Base-by-base conservation (phyloP, 139 green algal genomes). In the Desmodesmus armatus region DNA sequence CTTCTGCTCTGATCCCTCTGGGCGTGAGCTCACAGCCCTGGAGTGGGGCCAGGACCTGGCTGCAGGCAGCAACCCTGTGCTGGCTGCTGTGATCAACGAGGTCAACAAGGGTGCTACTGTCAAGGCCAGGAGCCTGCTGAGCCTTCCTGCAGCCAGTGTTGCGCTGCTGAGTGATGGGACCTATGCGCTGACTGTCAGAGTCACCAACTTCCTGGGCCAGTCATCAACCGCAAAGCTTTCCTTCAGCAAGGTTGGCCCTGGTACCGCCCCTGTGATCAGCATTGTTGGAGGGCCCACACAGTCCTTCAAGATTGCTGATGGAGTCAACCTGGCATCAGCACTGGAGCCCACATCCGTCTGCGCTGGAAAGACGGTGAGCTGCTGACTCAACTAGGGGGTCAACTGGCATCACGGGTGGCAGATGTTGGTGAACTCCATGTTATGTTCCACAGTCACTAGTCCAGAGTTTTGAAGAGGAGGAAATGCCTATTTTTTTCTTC, bases 241-340 rank as follows among this genome's bases (percentile, higher is more conserved):
- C 1, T 80, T 80, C n/a, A 11, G 27, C 1, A 80, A 80, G 49
- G 15, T 40, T 5, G 31, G 31, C 9, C 19, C 29, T 80, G 73
- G 73, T 6, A 49, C 17, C 9, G 73, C 35, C 0, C 73, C 73
- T 51, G 49, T 80, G 47, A 21, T 80, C 73, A 80, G 73, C 29
- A 63, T 80, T 9, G 29, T 80, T 17, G 73, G 73, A n/a, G 73
- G 35, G 35, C 11, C 21, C 23, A 31, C 33, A 5, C 73, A 80
- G 73, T 5, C 29, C 17, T 80, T 80, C 49, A 69, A 80, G 73
- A 17, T 80, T 31, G 29, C 47, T 37, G 73, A 80, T 21, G 73
- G 73, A 13, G 25, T 80, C n/a, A 80, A 35, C 31, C 31, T 80
- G 0, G 44, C 73, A 0, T 43, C 25, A 2, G 11, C 66, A 15